Evolutionary conservation across 2,329 filamentous ascomycete genomes (phyloP).

Genomic region (Pseudocercospora pini-densiflorae): DNA sequence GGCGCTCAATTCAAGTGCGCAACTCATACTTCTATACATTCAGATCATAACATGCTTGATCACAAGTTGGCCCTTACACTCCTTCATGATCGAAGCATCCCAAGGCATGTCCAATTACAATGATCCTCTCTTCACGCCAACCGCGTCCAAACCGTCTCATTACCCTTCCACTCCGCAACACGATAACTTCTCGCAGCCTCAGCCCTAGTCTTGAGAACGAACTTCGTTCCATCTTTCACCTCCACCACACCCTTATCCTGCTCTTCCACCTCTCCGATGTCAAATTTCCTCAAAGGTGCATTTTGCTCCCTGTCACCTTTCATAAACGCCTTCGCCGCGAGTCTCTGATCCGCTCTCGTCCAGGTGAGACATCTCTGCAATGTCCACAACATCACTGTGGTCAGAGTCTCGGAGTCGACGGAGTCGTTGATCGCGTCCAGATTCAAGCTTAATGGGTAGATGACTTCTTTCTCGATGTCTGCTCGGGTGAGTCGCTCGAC

Average conservation of each 20-base stretch:
- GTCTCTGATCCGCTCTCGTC: neutral
- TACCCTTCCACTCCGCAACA: constrained; percentile 6
- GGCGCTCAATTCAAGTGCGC: too few relatives aligned
- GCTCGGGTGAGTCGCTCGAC: neutral
- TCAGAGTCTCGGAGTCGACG: neutral
- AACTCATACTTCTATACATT: too few relatives aligned
- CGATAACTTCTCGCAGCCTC: constrained; percentile 11
- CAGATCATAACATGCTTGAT: too few relatives aligned
- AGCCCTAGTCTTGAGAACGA: constrained; percentile 4
- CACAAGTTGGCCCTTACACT: neutral
- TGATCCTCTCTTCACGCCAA: neutral
- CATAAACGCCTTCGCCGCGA: neutral
- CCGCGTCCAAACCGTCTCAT: neutral
- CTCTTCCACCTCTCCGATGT: neutral
- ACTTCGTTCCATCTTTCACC: neutral
- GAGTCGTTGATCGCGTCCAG: constrained; percentile 2
- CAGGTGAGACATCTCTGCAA: neutral
- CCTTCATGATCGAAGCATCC: neutral
- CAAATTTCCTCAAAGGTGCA: neutral
- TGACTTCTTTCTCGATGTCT: constrained; percentile 6
- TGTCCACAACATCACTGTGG: constrained; percentile 9
- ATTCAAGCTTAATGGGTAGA: neutral
- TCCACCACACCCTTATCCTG: neutral
- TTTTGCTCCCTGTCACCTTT: neutral
- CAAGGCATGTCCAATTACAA: neutral